phyloP scores from a whole-genome alignment of 192 early-diverging fungal species.

The Nowakowskiella sp. region DNA sequence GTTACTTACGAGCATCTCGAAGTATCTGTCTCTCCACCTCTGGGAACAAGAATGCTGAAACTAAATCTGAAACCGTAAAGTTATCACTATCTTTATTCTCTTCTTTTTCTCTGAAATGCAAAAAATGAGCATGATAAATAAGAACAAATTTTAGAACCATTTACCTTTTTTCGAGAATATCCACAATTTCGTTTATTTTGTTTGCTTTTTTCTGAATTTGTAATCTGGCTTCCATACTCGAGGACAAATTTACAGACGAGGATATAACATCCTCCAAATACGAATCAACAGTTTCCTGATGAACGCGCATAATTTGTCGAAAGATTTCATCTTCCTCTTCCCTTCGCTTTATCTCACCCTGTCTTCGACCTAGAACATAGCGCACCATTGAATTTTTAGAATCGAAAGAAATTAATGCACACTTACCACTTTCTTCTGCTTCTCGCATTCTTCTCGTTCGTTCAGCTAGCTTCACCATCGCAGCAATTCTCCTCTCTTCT shows the following conservation, averaged over 20 bases:
- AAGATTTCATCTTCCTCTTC: constrained; percentile 46
- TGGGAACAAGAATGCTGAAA: constrained; percentile 49
- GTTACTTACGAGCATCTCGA: constrained; percentile 31
- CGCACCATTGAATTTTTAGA: constrained; percentile 11
- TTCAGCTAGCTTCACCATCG: constrained; percentile 50
- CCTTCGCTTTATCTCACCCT: constrained; percentile 39
- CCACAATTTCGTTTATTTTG: constrained; percentile 24
- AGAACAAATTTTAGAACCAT: not conserved
- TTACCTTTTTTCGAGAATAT: constrained; percentile 23
- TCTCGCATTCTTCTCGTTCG: constrained; percentile 49
- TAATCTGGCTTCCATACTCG: constrained; percentile 28
- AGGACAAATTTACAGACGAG: constrained; percentile 25
- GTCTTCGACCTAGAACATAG: constrained; percentile 21
- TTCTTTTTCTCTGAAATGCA: not conserved
- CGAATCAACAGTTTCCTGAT: constrained; percentile 52
- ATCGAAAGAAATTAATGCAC: not conserved
- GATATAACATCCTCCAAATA: constrained; percentile 45
- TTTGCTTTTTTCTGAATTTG: constrained; percentile 40
- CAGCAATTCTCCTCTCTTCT: constrained; percentile 39
- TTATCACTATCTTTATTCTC: constrained; percentile 13
- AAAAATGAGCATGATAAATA: not conserved
- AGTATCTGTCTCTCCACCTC: constrained; percentile 43
- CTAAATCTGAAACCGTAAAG: constrained; percentile 35
- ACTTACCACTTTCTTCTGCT: constrained; percentile 47
- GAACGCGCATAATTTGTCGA: constrained; percentile 44